Evolutionary conservation across 257 asterid genomes (phyloP), one percentile per base, ranked within the genome.

Genomic region (Ajuga chamaepitys): DNA sequence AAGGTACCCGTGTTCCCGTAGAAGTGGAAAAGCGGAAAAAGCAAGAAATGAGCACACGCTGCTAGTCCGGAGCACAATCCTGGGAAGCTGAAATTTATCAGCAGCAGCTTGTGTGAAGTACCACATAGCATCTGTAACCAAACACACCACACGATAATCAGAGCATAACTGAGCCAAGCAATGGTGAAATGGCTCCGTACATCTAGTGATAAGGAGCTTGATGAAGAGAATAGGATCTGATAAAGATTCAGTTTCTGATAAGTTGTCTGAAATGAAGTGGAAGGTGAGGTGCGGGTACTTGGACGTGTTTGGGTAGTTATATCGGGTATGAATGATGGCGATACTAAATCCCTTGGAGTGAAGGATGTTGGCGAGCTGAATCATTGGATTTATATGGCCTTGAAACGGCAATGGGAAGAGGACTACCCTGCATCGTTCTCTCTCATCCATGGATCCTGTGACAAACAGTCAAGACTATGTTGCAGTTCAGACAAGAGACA

Each of bases 361-460:
- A 30, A 85, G 86, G 38, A 82, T 80, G 69, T 45, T 63, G 0
- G 82, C 88, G 0, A 85, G 86, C 58, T 82, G 84, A 14, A 82
- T 72, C 85, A 85, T 80, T 42, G 88, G 88, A 38, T 52, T 78
- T 16, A 85, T 63, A 73, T 85, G 88, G 55, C 91, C 91, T 59
- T 85, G 88, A 20, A 70, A 70, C 11, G 77, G 85, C 17, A 35
- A 44, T 0, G 74, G 88, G 21, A 82, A 75, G 3, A 82, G 53
- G 30, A 82, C 25, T 11, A 78, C 12, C 22, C 79, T 65, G 50
- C 68, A n/a, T 13, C 28, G 3, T 46, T 20, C 47, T 1, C 11
- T 54, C 70, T 9, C 8, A 24, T 70, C 75, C 75, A 70, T 70
- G 57, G 34, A 53, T 52, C 7, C 58, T 3, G 25, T 16, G 41